Conservation (phyloP, 768 basidiomycete species). For the Boletus sensibilis region DNA sequence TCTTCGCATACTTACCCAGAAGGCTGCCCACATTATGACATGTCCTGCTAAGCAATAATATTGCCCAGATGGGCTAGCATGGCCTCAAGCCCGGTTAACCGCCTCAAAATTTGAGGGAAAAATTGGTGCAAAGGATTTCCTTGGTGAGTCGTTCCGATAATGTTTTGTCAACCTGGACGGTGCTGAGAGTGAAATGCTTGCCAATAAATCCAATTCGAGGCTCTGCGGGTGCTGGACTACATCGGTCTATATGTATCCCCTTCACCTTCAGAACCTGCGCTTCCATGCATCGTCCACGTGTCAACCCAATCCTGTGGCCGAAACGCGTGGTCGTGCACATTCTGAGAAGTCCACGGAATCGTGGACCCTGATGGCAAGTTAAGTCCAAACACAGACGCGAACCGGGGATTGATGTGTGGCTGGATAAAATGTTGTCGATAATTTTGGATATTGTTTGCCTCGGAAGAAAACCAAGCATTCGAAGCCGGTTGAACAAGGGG, state of each 20-base stretch:
- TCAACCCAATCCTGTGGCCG: slow-evolving; percentile 33
- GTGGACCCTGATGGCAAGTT: slow-evolving; percentile 31
- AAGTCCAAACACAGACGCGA: slow-evolving; percentile 65
- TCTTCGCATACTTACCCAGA: neutral
- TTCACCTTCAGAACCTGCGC: slow-evolving; percentile 24
- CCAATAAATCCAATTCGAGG: slow-evolving; percentile 19
- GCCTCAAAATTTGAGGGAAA: neutral
- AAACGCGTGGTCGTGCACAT: slow-evolving; percentile 10
- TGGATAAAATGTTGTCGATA: slow-evolving; percentile 47
- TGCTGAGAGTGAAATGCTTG: slow-evolving; percentile 5
- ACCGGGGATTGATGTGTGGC: slow-evolving; percentile 82
- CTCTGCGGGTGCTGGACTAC: slow-evolving; percentile 19
- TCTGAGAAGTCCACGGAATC: slow-evolving; percentile 22
- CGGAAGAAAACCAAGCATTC: slow-evolving; percentile 21
- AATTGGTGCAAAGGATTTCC: neutral
- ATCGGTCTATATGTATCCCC: slow-evolving; percentile 28
- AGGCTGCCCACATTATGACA: neutral
- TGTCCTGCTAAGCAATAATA: neutral
- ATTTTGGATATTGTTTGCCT: slow-evolving; percentile 7
- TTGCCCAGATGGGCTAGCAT: neutral
- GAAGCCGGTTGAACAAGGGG: slow-evolving; percentile 8
- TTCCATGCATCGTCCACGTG: slow-evolving; percentile 39
- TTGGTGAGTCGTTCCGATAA: neutral
- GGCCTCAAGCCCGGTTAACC: neutral
- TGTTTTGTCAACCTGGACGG: slow-evolving; percentile 1